Percentiles rank a stretch among this genome's conserved stretches.
Evolutionary conservation across 192 early-diverging fungal genomes (phyloP).

Genomic region (Gryganskiella cystojenkinii): DNA sequence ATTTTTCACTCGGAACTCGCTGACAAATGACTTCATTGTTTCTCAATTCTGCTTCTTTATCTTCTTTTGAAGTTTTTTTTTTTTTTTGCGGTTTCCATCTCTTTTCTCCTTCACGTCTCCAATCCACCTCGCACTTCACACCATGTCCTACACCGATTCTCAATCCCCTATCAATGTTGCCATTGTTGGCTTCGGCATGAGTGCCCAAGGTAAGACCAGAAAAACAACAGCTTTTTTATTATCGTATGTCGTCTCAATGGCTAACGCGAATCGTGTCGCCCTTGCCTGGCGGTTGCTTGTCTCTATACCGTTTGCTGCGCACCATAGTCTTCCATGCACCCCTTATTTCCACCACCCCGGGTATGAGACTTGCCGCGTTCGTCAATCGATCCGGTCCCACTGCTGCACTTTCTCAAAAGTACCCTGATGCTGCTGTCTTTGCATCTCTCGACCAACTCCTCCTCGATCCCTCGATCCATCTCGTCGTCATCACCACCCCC

Average conservation of each 20-base stretch:
- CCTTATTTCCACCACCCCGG: conserved; percentile 62
- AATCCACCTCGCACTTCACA: background rate
- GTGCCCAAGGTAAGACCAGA: conserved; percentile 29
- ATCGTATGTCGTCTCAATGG: too few species aligned
- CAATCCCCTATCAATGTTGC: conserved; percentile 66
- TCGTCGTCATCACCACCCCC: conserved; percentile 81
- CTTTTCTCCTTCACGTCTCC: background rate
- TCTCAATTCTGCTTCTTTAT: too few species aligned
- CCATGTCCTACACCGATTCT: background rate
- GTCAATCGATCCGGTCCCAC: conserved; percentile 65
- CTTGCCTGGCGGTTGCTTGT: too few species aligned
- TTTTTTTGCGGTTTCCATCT: background rate
- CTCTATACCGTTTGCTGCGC: background rate
- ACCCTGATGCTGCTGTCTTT: conserved; percentile 62
- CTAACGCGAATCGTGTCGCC: too few species aligned
- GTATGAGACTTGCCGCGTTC: conserved; percentile 63
- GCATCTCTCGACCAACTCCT: conserved; percentile 67
- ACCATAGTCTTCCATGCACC: conserved; percentile 71
- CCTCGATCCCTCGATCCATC: conserved; percentile 61
- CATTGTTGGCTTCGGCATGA: conserved; percentile 76
- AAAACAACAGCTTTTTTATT: too few species aligned
- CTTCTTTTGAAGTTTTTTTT: too few species aligned
- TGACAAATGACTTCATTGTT: too few species aligned
- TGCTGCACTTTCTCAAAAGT: conserved; percentile 47
- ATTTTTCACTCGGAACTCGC: too few species aligned